Evolutionary conservation across 805 yeast species (phyloP).

Genomic region (Metschnikowia kofuensis): DNA sequence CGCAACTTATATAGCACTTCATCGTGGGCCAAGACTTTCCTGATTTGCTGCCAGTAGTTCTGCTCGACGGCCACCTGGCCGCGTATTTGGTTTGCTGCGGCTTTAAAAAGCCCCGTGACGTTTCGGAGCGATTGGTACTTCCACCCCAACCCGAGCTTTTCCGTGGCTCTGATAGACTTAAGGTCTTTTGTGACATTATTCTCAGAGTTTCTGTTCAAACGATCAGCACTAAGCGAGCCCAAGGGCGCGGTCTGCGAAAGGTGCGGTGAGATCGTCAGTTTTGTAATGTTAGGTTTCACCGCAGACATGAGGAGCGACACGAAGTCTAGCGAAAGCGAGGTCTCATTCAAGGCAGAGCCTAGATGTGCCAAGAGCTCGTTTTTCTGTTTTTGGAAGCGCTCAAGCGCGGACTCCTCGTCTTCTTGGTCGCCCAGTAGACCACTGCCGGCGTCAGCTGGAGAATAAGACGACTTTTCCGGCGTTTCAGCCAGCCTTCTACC

Average conservation of each 20-base stretch:
- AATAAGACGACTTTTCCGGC: neutral
- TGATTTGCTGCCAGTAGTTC: constrained; percentile 60
- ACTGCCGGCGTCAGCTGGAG: constrained; percentile 1
- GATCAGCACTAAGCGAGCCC: constrained; percentile 64
- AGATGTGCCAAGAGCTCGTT: constrained; percentile 51
- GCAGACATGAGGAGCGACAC: constrained; percentile 79
- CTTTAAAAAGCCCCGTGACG: constrained; percentile 49
- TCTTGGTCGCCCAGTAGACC: constrained; percentile 1
- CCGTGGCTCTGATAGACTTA: constrained; percentile 24
- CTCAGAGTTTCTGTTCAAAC: constrained; percentile 25
- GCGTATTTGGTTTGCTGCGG: constrained; percentile 49
- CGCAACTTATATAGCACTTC: constrained; percentile 70
- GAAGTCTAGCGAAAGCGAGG: constrained; percentile 83
- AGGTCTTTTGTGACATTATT: constrained; percentile 13
- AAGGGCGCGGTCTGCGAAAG: constrained; percentile 69
- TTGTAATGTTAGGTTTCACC: constrained; percentile 80
- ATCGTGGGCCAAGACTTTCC: constrained; percentile 41
- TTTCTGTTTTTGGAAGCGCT: constrained; percentile 45
- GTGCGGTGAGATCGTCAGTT: constrained; percentile 84
- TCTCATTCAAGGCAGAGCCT: constrained; percentile 77
- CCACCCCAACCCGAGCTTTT: constrained; percentile 74
- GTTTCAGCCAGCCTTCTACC: constrained; percentile 3
- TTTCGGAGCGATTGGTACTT: constrained; percentile 65
- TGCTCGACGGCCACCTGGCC: constrained; percentile 60
- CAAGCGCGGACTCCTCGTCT: constrained; percentile 17